phyloP scores from a whole-genome alignment of 495 filamentous ascomycete species.

The Hypoxylon lienhwacheense region DNA sequence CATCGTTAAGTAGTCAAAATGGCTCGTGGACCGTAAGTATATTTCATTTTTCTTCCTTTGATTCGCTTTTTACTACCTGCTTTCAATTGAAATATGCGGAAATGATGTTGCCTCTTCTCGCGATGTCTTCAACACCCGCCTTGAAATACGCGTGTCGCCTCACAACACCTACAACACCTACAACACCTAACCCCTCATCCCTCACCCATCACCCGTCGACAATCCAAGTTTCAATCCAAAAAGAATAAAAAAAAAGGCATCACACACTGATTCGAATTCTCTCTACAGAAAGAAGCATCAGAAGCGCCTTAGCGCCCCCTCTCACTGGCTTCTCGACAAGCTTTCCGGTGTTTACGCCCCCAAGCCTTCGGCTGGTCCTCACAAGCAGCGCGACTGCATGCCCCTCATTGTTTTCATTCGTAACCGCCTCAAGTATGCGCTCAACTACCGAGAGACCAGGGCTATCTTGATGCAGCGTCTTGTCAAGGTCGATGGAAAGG shows the following conservation, averaged over 20 bases:
- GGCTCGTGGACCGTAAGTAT: constrained; percentile 56
- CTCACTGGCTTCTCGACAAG: constrained; percentile 99
- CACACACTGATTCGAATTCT: constrained; percentile 12
- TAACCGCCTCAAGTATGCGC: constrained; percentile 98
- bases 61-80: background rate
- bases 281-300: constrained; percentile 92
- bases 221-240: background rate
- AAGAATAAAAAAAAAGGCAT: background rate
- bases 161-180: too few species aligned
- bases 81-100: background rate
- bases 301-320: constrained; percentile 97
- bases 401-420: constrained; percentile 98
- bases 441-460: constrained; percentile 96
- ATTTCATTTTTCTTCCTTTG: background rate
- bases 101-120: background rate
- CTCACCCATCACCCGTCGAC: too few species aligned
- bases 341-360: constrained; percentile 96
- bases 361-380: constrained; percentile 92
- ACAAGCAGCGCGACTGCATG: constrained; percentile 99
- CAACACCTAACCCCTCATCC: too few species aligned
- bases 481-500: constrained; percentile 99
- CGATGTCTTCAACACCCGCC: background rate
- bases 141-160: constrained; percentile 11
- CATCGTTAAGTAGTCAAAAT: constrained; percentile 45
- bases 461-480: constrained; percentile 99